Conservation (phyloP, 805 yeast genomes). For the Brettanomyces sp. region DNA sequence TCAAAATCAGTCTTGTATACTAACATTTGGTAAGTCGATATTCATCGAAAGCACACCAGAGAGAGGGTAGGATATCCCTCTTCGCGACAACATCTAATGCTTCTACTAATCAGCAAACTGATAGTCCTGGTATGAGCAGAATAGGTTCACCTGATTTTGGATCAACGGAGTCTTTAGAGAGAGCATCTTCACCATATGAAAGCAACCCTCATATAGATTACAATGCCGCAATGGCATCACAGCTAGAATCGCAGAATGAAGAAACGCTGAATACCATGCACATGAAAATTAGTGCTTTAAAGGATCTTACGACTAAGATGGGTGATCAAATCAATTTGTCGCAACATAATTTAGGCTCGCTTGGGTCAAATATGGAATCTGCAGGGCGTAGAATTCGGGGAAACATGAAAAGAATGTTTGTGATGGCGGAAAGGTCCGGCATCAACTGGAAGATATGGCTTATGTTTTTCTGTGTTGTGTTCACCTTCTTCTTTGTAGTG, state of each 20-base stretch:
- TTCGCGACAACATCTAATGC: conserved; percentile 13
- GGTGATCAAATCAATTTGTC: conserved; percentile 50
- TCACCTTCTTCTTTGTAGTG: conserved; percentile 36
- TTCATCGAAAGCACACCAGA: conserved; percentile 22
- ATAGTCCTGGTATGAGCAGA: conserved; percentile 5
- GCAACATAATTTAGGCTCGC: conserved; percentile 14
- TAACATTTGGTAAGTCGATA: conserved; percentile 10
- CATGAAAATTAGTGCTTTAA: conserved; percentile 44
- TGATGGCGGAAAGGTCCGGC: conserved; percentile 56
- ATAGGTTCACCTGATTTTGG: not conserved
- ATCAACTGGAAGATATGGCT: conserved; percentile 61
- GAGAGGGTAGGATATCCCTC: conserved; percentile 21
- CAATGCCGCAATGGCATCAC: conserved; percentile 45
- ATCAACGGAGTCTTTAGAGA: not conserved
- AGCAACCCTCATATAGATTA: conserved; percentile 25
- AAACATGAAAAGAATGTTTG: conserved; percentile 48
- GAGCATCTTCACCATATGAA: conserved; percentile 36
- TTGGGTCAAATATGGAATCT: conserved; percentile 23
- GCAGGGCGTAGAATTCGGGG: conserved; percentile 35
- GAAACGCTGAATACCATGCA: conserved; percentile 48
- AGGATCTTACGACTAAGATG: conserved; percentile 46
- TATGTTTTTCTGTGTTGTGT: conserved; percentile 32
- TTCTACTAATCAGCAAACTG: conserved; percentile 2
- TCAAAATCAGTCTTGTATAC: not conserved
- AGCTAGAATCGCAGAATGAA: conserved; percentile 58